Percentiles rank a stretch among this genome's conserved stretches.
phyloP scores from a whole-genome alignment of 495 filamentous ascomycete species.

The Apodospora peruviana region DNA sequence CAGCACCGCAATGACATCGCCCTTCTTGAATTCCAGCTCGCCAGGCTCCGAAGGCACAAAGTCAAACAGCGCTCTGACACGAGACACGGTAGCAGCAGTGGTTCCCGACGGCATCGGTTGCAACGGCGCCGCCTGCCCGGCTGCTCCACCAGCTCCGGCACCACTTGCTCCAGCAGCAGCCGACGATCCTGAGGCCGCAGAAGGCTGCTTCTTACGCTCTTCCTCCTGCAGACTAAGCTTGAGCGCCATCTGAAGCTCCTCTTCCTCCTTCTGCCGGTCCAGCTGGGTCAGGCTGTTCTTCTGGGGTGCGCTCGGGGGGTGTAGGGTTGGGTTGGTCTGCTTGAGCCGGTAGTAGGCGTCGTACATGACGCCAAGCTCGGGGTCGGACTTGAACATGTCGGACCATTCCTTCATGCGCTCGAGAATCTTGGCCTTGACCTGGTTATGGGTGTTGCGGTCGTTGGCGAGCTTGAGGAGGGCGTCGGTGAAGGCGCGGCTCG shows the following conservation, averaged over 20 bases:
- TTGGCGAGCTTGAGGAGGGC: slow-evolving; percentile 82
- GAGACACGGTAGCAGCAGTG: slow-evolving; percentile 94
- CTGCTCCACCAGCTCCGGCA: slow-evolving; percentile 9
- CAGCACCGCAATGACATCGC: slow-evolving; percentile 93
- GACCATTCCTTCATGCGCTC: slow-evolving; percentile 96
- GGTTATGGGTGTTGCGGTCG: slow-evolving; percentile 92
- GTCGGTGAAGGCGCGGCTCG: slow-evolving; percentile 93
- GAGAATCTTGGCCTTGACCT: slow-evolving; percentile 94
- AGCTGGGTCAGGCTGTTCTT: slow-evolving; percentile 85
- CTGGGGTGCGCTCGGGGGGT: slow-evolving; percentile 85
- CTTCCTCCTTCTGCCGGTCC: slow-evolving; percentile 93
- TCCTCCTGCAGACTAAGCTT: slow-evolving; percentile 87
- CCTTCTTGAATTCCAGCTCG: slow-evolving; percentile 93
- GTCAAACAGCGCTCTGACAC: slow-evolving; percentile 89
- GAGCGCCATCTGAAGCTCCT: slow-evolving; percentile 94
- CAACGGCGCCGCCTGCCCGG: slow-evolving; percentile 23
- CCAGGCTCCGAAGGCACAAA: slow-evolving; percentile 91
- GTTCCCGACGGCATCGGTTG: slow-evolving; percentile 52
- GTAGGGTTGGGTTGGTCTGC: slow-evolving; percentile 77
- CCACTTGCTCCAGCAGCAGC: slow-evolving; percentile 17
- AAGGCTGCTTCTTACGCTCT: slow-evolving; percentile 42
- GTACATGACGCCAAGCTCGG: slow-evolving; percentile 96
- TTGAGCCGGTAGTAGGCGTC: slow-evolving; percentile 90
- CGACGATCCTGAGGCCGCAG: slow-evolving; percentile 26
- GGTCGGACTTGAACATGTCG: slow-evolving; percentile 85